Conservation (phyloP, 106 monocot species). For the Dendrobium huoshanense region DNA sequence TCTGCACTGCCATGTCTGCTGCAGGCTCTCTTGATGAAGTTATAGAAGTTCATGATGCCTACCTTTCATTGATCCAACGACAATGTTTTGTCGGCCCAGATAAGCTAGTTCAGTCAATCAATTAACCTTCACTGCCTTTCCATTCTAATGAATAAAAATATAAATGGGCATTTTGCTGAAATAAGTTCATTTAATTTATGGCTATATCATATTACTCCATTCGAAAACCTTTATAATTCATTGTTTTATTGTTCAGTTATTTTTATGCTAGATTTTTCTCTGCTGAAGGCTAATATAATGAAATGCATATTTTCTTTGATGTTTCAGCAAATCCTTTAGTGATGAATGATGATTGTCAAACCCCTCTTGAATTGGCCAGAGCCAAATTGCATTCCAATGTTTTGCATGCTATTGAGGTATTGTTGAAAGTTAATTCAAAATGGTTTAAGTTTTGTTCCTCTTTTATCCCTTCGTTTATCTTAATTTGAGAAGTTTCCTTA, state of each 20-base stretch:
- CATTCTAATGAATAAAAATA: too few species aligned
- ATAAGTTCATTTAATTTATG: too few species aligned
- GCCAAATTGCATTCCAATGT: slow-evolving; percentile 65
- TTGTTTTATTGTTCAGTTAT: neutral
- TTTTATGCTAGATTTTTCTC: neutral
- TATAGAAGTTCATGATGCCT: slow-evolving; percentile 87
- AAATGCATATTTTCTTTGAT: neutral
- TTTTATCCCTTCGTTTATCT: neutral
- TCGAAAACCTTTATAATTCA: neutral
- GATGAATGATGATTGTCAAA: slow-evolving; percentile 81
- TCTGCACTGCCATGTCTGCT: slow-evolving; percentile 70
- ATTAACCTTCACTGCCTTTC: too few species aligned
- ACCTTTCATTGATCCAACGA: slow-evolving; percentile 81
- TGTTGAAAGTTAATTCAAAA: neutral
- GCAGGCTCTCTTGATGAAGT: slow-evolving; percentile 89
- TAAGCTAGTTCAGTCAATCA: slow-evolving; percentile 47
- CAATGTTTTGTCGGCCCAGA: slow-evolving; percentile 93
- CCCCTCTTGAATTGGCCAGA: slow-evolving; percentile 90
- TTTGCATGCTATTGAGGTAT: slow-evolving; percentile 83
- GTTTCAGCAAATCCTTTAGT: slow-evolving; percentile 61
- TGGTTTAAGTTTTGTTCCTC: neutral
- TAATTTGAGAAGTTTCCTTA: neutral
- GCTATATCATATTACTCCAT: too few species aligned
- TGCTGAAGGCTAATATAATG: neutral
- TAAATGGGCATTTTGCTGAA: too few species aligned